Evolutionary conservation across 495 filamentous ascomycete genomes (phyloP).

Genomic region (Zalerion maritima): DNA sequence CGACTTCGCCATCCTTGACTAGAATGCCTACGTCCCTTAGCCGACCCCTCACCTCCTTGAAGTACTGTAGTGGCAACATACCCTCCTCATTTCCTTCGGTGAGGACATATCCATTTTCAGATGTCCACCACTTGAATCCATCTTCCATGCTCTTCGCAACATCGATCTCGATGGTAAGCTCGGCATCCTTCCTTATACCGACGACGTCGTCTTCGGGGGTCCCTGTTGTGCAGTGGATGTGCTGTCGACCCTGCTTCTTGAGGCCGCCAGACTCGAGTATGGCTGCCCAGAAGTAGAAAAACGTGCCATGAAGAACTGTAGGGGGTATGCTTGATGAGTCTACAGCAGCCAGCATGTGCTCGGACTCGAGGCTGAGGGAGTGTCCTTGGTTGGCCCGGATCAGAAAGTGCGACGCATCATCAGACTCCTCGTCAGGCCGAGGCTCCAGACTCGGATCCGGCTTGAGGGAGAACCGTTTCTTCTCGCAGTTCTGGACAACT

Average conservation of each 20-base stretch:
- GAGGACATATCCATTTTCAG: slow-evolving; percentile 66
- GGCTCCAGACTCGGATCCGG: slow-evolving; percentile 18
- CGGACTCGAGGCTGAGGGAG: slow-evolving; percentile 52
- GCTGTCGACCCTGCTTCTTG: slow-evolving; percentile 63
- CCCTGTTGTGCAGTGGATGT: slow-evolving; percentile 74
- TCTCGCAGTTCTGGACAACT: slow-evolving; percentile 66
- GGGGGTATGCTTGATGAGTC: slow-evolving; percentile 37
- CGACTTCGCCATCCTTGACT: slow-evolving; percentile 47
- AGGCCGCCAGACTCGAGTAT: slow-evolving; percentile 65
- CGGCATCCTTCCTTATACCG: slow-evolving; percentile 70
- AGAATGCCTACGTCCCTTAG: slow-evolving; percentile 44
- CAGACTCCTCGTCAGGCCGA: slow-evolving; percentile 11
- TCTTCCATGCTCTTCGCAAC: slow-evolving; percentile 46
- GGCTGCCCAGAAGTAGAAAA: slow-evolving; percentile 53
- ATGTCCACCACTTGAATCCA: slow-evolving; percentile 64
- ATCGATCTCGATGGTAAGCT: slow-evolving; percentile 71
- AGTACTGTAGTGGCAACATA: slow-evolving; percentile 27
- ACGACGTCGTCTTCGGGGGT: slow-evolving; percentile 43
- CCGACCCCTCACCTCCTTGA: slow-evolving; percentile 41
- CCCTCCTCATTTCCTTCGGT: slow-evolving; percentile 35
- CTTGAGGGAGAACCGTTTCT: slow-evolving; percentile 70
- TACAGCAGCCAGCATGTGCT: slow-evolving; percentile 44
- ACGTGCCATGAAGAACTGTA: slow-evolving; percentile 75
- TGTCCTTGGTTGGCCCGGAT: slow-evolving; percentile 96
- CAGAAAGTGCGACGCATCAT: slow-evolving; percentile 51